Evolutionary conservation across 73 alveolate genomes (phyloP), one percentile per base, ranked within the genome.

Genomic region (Symbiodinium pilosum): DNA sequence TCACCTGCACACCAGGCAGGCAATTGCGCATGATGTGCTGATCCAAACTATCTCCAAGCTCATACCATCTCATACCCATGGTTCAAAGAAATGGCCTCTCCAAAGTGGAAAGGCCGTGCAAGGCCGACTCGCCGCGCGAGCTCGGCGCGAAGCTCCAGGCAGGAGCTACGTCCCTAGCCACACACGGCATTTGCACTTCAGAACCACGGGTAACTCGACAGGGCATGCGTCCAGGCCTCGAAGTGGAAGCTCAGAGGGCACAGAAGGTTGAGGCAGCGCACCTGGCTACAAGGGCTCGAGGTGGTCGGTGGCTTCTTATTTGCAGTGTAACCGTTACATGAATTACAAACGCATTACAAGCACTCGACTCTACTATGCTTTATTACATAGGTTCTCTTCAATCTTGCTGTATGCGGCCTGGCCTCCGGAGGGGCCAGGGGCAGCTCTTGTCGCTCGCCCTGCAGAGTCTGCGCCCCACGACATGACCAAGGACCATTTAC

Each of bases 41-140:
- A 21, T 14, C 28, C 84, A 52, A 52, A 20, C 9, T 52, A 9
- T 20, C 9, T 52, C 69, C 69, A 52, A 52, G 28, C 20, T 20
- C 9, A 52, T 52, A 52, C 28, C 69, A 52, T 20, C 69, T 52
- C 69, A 52, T 9, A 52, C 20, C 69, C 69, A 12, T 18, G 11
- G 39, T 20, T 36, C 43, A 43, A n/a, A n/a, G n/a, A n/a, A n/a
- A n/a, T n/a, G n/a, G 43, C 94, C 94, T 88, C 86, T 7, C 73
- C 95, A 30, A 88, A 88, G 75, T 88, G 95, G 86, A 88, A 41
- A 47, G 95, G 95, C 71, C 95, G 59, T 40, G 95, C 95, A 40
- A 64, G 24, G 43, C 47, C 30, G 44, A 88, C 39, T 0, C 95
- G 95, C 34, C 95, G 95, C 47, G 73, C 95, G 73, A 88, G 86